A percentile compares a stretch with the other conserved stretches of the same genome.
Evolutionary conservation across 1,284 basidiomycete genomes (phyloP).

Genomic region (Fomitopsis palustris): DNA sequence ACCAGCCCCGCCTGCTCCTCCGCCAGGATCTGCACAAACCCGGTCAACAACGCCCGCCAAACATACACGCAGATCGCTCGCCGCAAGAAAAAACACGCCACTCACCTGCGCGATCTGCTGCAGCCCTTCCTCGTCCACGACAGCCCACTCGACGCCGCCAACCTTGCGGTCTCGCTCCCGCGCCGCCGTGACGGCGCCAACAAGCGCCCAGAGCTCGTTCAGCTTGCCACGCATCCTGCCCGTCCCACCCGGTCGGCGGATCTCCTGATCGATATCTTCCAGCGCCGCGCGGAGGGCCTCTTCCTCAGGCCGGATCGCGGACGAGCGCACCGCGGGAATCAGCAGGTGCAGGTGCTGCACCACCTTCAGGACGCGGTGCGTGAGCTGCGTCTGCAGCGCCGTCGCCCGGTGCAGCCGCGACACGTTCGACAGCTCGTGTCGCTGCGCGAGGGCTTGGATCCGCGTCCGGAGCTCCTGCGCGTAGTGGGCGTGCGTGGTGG

Average conservation of each 20-base stretch:
- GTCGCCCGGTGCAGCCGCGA: constrained; percentile 67
- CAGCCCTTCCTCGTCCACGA: constrained; percentile 82
- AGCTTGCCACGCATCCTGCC: constrained; percentile 71
- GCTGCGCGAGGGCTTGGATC: constrained; percentile 58
- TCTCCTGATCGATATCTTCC: constrained; percentile 75
- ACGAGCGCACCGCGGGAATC: constrained; percentile 74
- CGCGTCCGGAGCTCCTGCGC: constrained; percentile 65
- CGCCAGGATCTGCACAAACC: constrained; percentile 55
- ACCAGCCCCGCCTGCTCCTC: constrained; percentile 81
- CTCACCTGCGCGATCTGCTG: constrained; percentile 73
- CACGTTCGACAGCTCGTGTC: constrained; percentile 67
- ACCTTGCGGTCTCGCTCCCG: constrained; percentile 49
- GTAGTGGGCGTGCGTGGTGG: background rate
- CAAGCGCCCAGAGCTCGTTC: constrained; percentile 83
- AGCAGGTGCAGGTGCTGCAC: constrained; percentile 77
- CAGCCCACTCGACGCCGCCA: constrained; percentile 67
- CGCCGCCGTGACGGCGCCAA: constrained; percentile 73
- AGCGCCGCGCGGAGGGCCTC: constrained; percentile 66
- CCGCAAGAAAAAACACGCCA: constrained; percentile 1
- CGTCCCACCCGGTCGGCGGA: constrained; percentile 52
- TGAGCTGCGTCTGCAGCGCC: constrained; percentile 68
- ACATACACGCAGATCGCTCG: background rate
- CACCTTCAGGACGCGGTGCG: constrained; percentile 71
- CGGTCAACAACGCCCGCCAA: constrained; percentile 1
- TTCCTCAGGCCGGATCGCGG: constrained; percentile 80